Evolutionary conservation across 75 land plant species (phyloP).

Genomic region (Picea sitchensis): DNA sequence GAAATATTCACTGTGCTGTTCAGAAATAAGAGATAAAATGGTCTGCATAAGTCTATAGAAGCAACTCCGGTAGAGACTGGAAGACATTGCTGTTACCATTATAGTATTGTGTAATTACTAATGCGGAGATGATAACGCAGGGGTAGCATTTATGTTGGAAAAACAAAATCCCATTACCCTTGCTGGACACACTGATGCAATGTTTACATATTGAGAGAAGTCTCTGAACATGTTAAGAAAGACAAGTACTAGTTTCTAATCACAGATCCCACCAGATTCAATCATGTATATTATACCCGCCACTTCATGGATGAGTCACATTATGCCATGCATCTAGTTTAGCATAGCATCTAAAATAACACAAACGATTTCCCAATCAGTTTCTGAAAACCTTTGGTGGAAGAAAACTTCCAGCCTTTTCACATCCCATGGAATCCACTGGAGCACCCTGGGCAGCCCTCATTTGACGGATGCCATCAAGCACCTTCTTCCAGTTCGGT

Average conservation of each 20-base stretch:
- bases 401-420: slow-evolving; percentile 75
- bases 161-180: not conserved
- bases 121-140: no score
- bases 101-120: not conserved
- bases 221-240: not conserved
- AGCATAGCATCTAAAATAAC: not conserved
- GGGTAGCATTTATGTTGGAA: not conserved
- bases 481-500: slow-evolving; percentile 71
- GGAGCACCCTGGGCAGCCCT: slow-evolving; percentile 75
- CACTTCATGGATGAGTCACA: not conserved
- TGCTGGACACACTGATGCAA: not conserved
- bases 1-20: not conserved
- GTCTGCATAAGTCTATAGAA: not conserved
- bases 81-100: not conserved
- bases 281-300: not conserved
- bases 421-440: slow-evolving; percentile 90
- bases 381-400: slow-evolving; percentile 53
- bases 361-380: not conserved
- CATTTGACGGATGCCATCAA: slow-evolving; percentile 71
- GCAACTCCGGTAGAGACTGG: not conserved
- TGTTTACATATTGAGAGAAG: not conserved
- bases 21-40: not conserved
- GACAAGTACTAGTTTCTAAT: not conserved
- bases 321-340: not conserved
- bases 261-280: not conserved